Evolutionary conservation across 352 stramenopile genomes (phyloP).

Genomic region (Globisporangium mamillatum): DNA sequence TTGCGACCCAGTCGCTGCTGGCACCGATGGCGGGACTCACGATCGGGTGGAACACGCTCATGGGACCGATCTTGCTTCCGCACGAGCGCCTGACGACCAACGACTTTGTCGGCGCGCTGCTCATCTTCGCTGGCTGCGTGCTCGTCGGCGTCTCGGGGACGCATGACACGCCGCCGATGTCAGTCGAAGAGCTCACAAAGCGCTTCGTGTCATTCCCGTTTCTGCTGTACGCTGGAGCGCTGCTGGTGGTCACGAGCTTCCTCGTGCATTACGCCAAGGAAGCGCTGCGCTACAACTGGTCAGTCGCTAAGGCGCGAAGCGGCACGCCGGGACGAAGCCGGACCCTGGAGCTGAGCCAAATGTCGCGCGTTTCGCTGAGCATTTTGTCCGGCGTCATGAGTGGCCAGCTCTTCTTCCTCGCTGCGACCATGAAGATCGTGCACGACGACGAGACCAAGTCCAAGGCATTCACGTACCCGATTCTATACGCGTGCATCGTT

Average conservation of each 20-base stretch:
- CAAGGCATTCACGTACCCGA: constrained; percentile 45
- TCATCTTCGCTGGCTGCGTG: constrained; percentile 79
- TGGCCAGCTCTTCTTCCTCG: constrained; percentile 78
- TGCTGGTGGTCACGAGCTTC: constrained; percentile 42
- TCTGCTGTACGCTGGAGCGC: constrained; percentile 47
- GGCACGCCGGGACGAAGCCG: constrained; percentile 26
- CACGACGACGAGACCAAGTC: constrained; percentile 53
- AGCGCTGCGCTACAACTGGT: constrained; percentile 48
- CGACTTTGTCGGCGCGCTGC: constrained; percentile 68
- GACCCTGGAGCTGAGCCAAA: constrained; percentile 30
- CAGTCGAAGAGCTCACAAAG: constrained; percentile 47
- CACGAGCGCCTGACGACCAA: constrained; percentile 69
- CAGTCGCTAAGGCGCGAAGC: not conserved
- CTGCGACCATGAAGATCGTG: constrained; percentile 57
- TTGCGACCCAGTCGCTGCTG: constrained; percentile 75
- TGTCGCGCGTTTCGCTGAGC: constrained; percentile 54
- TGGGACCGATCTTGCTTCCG: constrained; percentile 65
- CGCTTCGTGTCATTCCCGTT: constrained; percentile 66
- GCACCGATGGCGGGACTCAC: constrained; percentile 81
- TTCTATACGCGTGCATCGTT: constrained; percentile 70
- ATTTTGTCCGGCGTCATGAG: constrained; percentile 69
- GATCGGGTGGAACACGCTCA: constrained; percentile 81
- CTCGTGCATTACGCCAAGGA: constrained; percentile 54
- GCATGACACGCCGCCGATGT: constrained; percentile 56
- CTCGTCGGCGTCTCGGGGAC: constrained; percentile 70